A percentile compares a stretch with the other conserved stretches of the same genome.
Conservation (phyloP, 768 basidiomycete genomes). For the Russula emetica region DNA sequence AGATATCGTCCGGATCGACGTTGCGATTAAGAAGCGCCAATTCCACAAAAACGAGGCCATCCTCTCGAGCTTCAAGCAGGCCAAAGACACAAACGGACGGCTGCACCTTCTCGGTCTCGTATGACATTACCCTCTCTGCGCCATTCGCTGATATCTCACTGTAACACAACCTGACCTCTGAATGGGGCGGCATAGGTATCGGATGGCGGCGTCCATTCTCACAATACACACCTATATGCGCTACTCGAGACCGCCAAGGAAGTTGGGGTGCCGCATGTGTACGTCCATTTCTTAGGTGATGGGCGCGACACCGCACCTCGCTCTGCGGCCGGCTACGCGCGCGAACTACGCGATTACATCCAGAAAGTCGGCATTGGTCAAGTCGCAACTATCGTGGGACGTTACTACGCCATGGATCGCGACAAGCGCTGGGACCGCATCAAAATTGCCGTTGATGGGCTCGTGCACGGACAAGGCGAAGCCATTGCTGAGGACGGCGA, state of each 20-base stretch:
- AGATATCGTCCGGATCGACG: constrained; percentile 94
- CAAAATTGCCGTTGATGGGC: constrained; percentile 82
- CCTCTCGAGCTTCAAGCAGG: constrained; percentile 65
- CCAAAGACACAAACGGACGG: constrained; percentile 78
- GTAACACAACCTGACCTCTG: neutral
- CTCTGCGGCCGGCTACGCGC: constrained; percentile 71
- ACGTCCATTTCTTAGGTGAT: constrained; percentile 92
- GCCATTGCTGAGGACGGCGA: constrained; percentile 53
- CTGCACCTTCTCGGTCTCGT: constrained; percentile 88
- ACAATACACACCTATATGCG: constrained; percentile 85
- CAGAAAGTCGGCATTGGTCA: constrained; percentile 74
- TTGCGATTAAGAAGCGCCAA: constrained; percentile 80
- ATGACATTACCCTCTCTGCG: constrained; percentile 14
- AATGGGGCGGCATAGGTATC: constrained; percentile 53
- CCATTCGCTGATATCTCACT: constrained; percentile 10
- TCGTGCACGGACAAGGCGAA: constrained; percentile 57
- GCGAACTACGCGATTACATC: constrained; percentile 73
- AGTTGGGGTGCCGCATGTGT: constrained; percentile 75
- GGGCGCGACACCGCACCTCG: constrained; percentile 91
- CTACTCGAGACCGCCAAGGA: constrained; percentile 89
- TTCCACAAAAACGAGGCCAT: constrained; percentile 79
- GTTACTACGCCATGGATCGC: constrained; percentile 97
- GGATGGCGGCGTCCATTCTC: constrained; percentile 96
- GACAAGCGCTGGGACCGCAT: constrained; percentile 96
- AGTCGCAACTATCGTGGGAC: constrained; percentile 78